Conservation (phyloP, 345 rosid genomes). For the Laguncularia racemosa region DNA sequence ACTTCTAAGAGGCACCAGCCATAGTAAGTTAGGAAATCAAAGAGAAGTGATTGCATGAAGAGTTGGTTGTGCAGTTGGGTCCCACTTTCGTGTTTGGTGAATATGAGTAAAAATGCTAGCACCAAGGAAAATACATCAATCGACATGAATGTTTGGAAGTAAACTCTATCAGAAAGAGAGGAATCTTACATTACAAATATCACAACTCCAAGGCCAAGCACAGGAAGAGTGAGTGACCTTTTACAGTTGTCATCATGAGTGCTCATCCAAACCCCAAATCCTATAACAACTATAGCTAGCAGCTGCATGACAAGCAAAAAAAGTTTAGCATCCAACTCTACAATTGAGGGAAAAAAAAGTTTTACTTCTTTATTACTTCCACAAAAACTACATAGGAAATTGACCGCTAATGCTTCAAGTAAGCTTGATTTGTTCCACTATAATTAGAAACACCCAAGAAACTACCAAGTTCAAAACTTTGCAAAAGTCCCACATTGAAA, state of each 20-base stretch:
- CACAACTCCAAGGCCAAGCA: constrained; percentile 71
- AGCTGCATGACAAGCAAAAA: constrained; percentile 42
- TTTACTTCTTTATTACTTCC: neutral
- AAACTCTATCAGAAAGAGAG: neutral
- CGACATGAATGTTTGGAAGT: neutral
- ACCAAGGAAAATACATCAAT: neutral
- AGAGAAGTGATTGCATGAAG: no score
- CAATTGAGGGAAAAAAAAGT: neutral
- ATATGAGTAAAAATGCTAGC: no score
- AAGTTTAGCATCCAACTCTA: constrained; percentile 2
- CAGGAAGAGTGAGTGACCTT: constrained; percentile 79
- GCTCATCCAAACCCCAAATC: constrained; percentile 96
- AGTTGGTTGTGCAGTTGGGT: no score
- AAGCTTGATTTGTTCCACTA: neutral
- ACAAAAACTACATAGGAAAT: neutral
- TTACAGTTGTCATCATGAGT: constrained; percentile 79
- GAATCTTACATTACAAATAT: constrained; percentile 62
- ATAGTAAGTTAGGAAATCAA: no score
- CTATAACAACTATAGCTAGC: constrained; percentile 57
- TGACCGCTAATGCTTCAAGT: no score
- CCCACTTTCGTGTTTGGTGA: no score
- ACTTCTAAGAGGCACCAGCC: no score
- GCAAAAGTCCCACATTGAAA: no score
- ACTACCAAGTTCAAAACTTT: neutral
- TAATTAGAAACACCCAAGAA: constrained; percentile 6